A percentile compares a stretch with the other conserved stretches of the same genome.
Evolutionary conservation across 495 filamentous ascomycete species (phyloP).

Genomic region (Podospora comata): DNA sequence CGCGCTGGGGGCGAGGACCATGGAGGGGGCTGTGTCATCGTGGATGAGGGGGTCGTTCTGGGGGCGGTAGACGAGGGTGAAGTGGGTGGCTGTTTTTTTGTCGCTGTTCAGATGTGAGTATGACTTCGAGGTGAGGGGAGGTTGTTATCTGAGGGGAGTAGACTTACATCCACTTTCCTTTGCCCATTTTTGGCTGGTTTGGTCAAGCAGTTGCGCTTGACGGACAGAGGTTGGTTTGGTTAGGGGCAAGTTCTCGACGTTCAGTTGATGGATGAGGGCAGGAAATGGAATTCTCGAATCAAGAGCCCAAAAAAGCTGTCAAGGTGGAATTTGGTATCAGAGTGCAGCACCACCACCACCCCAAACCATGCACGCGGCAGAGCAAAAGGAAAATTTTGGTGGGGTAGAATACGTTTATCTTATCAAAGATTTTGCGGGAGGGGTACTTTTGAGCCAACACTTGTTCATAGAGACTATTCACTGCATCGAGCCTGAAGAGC

Average conservation of each 20-base stretch:
- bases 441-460: background rate
- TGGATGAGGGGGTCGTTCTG: constrained; percentile 96
- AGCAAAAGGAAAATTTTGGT: constrained; percentile 40
- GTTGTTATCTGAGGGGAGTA: background rate
- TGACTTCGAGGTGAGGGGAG: background rate
- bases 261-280: background rate
- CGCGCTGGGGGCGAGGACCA: constrained; percentile 65
- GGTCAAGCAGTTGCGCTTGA: background rate
- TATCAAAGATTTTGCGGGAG: background rate
- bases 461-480: background rate
- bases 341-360: constrained; percentile 9
- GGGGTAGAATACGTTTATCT: constrained; percentile 42
- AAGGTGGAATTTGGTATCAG: constrained; percentile 2
- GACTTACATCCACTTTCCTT: constrained; percentile 84
- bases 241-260: background rate
- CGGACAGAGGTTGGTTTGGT: background rate
- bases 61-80: constrained; percentile 88
- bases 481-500: background rate
- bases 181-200: constrained; percentile 60
- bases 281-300: background rate
- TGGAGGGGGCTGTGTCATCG: constrained; percentile 74
- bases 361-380: constrained; percentile 16
- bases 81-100: constrained; percentile 90
- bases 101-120: constrained; percentile 55
- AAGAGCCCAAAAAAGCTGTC: background rate